phyloP scores from a whole-genome alignment of 257 asterid species.

The Schizonepeta tenuifolia region DNA sequence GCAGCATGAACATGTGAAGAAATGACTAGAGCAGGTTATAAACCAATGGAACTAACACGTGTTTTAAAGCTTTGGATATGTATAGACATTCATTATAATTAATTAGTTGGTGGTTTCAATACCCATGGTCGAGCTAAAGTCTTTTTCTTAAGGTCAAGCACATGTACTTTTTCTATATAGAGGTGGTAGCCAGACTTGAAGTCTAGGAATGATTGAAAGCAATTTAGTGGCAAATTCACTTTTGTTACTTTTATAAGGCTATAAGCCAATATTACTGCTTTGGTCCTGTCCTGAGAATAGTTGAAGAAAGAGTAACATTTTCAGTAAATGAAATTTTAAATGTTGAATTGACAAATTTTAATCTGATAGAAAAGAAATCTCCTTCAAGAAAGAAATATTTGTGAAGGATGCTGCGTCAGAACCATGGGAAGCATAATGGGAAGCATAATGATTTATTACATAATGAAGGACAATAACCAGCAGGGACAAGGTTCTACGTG shows the following conservation, averaged over 20 bases:
- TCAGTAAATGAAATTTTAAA: background rate
- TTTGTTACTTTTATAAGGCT: background rate
- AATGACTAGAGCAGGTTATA: background rate
- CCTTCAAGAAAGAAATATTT: background rate
- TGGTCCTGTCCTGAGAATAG: background rate
- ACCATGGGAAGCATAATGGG: constrained; percentile 1
- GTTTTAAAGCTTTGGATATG: background rate
- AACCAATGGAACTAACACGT: background rate
- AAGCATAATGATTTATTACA: background rate
- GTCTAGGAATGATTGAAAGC: background rate
- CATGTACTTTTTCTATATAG: background rate
- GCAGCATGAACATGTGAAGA: background rate
- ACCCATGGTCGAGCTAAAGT: background rate
- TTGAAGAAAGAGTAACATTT: background rate
- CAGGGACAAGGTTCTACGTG: constrained; percentile 15
- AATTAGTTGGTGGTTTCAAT: constrained; percentile 1
- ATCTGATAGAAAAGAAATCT: background rate
- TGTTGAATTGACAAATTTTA: background rate
- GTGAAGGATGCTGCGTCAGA: background rate
- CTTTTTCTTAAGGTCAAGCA: background rate
- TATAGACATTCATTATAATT: background rate
- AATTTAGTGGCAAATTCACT: constrained; percentile 3
- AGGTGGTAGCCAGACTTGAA: background rate
- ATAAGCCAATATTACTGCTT: background rate
- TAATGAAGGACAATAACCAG: constrained; percentile 6